Base-by-base conservation (phyloP, 2,329 filamentous ascomycete species). In the Huntiella bhutanensis region DNA sequence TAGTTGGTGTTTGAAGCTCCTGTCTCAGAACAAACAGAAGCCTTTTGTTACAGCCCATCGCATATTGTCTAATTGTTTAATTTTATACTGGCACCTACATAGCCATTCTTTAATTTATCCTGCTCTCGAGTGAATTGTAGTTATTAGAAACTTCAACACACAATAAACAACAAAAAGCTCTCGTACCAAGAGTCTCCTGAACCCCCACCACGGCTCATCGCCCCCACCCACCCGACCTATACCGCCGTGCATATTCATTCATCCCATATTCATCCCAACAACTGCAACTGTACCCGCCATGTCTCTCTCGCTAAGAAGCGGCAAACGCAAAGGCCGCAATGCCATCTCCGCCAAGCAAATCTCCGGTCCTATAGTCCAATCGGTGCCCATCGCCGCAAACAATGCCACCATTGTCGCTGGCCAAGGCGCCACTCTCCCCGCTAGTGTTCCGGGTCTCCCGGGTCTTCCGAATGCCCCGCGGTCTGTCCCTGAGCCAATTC, bases 261-360 rank as follows among this genome's bases (percentile, higher is more conserved):
- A 8, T 19, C 39, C 13, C 39, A 41, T 28, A 41, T n/a, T 22
- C 28, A 32, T 28, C 32, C 11, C 38, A 28, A 15, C 15, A 38
- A 13, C 28, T 11, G 5, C 22, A 17, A 46, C 39, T 10, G 33
- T 17, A 8, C 49, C 41, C 57, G 56, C 48, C 54, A 79, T 79
- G 74, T 75, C 73, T 11, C 73, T 78, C 53, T 80, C 76, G 49
- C 67, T 80, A 48, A 68, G 76, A 35, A 77, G 67, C 58, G 72
- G 71, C 22, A 58, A 64, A 47, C 78, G 77, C 60, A 65, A 75
- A 54, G 77, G 76, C 56, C 70, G 74, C n/a, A 73, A 73, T 13
- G 63, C 64, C 48, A 78, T 79, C 57, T 77, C 73, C 57, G 70
- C 74, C 22, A 66, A 67, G 52, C 73, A 78, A 58, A 79, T 80